Evolutionary conservation across 202 grass and related monocot genomes (phyloP).

Genomic region (Carex arenaria): DNA sequence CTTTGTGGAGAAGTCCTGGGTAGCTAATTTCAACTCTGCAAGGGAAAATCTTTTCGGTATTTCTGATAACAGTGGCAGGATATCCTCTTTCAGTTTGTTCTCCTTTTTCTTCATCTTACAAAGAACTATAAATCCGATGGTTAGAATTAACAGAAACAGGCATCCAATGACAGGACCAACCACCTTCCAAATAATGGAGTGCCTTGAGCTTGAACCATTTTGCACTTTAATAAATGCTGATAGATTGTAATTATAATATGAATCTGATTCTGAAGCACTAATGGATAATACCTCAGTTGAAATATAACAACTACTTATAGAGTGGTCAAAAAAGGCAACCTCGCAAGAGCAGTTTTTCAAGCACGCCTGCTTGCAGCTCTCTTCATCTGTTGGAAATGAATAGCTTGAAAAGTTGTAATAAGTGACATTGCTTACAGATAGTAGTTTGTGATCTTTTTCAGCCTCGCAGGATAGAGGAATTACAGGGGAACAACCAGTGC

Average conservation of each 20-base stretch:
- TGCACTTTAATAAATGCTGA: slow-evolving; percentile 42
- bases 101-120: background rate
- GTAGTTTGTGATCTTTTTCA: background rate
- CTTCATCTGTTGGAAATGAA: slow-evolving; percentile 21
- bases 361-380: slow-evolving; percentile 34
- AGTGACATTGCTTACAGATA: slow-evolving; percentile 18
- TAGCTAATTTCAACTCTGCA: slow-evolving; percentile 31
- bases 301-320: background rate
- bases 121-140: background rate
- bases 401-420: slow-evolving; percentile 26
- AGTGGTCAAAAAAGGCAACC: slow-evolving; percentile 23
- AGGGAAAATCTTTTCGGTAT: slow-evolving; percentile 38
- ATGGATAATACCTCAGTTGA: slow-evolving; percentile 33
- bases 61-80: slow-evolving; percentile 17
- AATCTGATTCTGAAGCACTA: background rate
- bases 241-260: slow-evolving; percentile 10
- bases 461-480: slow-evolving; percentile 29
- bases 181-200: background rate
- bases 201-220: background rate
- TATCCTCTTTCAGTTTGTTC: background rate
- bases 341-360: slow-evolving; percentile 38
- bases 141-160: slow-evolving; percentile 14
- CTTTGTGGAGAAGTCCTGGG: slow-evolving; percentile 29
- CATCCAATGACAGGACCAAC: background rate
- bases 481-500: slow-evolving; percentile 1